Evolutionary conservation across 2,329 filamentous ascomycete genomes (phyloP).

Genomic region (Hysterium pulicare): DNA sequence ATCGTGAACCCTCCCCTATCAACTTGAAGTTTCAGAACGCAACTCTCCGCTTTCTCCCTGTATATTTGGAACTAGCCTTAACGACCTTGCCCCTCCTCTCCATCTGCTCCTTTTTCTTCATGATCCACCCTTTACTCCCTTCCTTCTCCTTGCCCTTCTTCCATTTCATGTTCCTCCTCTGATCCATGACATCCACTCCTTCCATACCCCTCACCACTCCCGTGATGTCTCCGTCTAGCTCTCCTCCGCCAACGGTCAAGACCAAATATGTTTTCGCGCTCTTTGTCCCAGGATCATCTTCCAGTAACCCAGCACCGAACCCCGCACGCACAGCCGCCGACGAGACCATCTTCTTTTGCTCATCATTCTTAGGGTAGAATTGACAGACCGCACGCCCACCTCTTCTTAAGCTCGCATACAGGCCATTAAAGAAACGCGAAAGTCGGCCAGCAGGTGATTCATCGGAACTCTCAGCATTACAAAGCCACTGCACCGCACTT

Average conservation of each 20-base stretch:
- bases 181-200: slow-evolving; percentile 67
- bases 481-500: slow-evolving; percentile 96
- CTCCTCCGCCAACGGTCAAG: slow-evolving; percentile 77
- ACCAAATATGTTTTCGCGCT: slow-evolving; percentile 96
- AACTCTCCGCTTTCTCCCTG: slow-evolving; percentile 77
- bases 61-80: slow-evolving; percentile 89
- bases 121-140: slow-evolving; percentile 79
- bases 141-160: slow-evolving; percentile 63
- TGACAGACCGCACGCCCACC: slow-evolving; percentile 92
- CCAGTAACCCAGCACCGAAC: slow-evolving; percentile 89
- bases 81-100: slow-evolving; percentile 92
- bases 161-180: slow-evolving; percentile 47
- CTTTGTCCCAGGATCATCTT: slow-evolving; percentile 95
- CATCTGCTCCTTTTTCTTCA: slow-evolving; percentile 89
- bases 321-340: slow-evolving; percentile 87
- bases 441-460: slow-evolving; percentile 76
- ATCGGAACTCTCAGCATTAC: slow-evolving; percentile 87
- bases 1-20: slow-evolving; percentile 2
- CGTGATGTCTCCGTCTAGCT: slow-evolving; percentile 70
- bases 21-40: slow-evolving; percentile 57
- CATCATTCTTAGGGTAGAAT: slow-evolving; percentile 96
- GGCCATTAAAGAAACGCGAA: slow-evolving; percentile 82
- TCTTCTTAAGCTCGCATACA: slow-evolving; percentile 79
- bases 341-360: slow-evolving; percentile 88
- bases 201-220: slow-evolving; percentile 88